These are phyloP conservation scores for Cryomyces minteri DNA, from an alignment of 495 filamentous ascomycete genomes.

Conservation along the genomic window DNA sequence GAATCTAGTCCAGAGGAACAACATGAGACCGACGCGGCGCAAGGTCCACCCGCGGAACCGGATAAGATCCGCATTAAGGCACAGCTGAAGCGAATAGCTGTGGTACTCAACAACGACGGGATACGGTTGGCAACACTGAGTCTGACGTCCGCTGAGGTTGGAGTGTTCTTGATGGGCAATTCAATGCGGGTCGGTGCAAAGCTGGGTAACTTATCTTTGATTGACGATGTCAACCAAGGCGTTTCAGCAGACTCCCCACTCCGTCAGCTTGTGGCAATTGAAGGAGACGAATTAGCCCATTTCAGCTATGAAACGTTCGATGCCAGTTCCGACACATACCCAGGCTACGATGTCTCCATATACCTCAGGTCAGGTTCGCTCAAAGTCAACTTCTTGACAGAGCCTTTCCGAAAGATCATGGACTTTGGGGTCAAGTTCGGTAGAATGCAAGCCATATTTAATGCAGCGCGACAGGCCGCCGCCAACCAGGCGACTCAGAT, in stretches of 20 bases:
- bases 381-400: constrained; percentile 89
- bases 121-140: constrained; percentile 85
- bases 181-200: constrained; percentile 73
- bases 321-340: constrained; percentile 50
- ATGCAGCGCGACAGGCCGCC: constrained; percentile 88
- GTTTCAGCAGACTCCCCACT: constrained; percentile 63
- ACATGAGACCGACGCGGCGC: constrained; percentile 15
- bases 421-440: constrained; percentile 96
- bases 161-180: constrained; percentile 68
- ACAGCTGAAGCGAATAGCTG: constrained; percentile 74
- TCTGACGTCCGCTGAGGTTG: constrained; percentile 77
- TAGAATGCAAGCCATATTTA: constrained; percentile 98
- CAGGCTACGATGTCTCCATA: constrained; percentile 88
- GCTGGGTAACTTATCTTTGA: constrained; percentile 68
- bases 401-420: constrained; percentile 96
- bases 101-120: constrained; percentile 97
- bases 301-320: constrained; percentile 97
- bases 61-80: constrained; percentile 73
- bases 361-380: constrained; percentile 80
- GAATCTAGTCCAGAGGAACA: constrained; percentile 9
- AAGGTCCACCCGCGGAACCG: constrained; percentile 12
- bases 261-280: constrained; percentile 76
- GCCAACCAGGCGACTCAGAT: constrained; percentile 84
- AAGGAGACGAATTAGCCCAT: constrained; percentile 91
- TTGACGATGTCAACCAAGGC: constrained; percentile 89